These are phyloP conservation scores for Cinnamomum micranthum DNA, from an alignment of 164 flowering plant genomes.

Conservation along the genomic window DNA sequence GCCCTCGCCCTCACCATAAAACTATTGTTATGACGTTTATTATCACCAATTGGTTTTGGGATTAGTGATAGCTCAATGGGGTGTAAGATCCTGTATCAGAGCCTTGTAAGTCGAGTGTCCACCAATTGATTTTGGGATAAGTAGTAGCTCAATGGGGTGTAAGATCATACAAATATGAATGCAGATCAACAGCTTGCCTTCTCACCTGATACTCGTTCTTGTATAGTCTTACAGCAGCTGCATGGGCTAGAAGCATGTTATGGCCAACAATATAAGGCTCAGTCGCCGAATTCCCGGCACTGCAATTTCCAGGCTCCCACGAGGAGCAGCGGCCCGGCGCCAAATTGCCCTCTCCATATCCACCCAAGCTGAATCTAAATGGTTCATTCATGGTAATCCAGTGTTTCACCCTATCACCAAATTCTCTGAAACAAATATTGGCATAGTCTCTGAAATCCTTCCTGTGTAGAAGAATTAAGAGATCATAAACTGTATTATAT, in stretches of 20 bases:
- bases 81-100: no score
- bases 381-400: slow-evolving; percentile 34
- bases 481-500: no score
- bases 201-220: slow-evolving; percentile 36
- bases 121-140: no score
- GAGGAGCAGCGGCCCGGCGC: slow-evolving; percentile 29
- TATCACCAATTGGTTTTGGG: no score
- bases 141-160: no score
- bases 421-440: slow-evolving; percentile 23
- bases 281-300: slow-evolving; percentile 37
- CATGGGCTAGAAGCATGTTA: slow-evolving; percentile 43
- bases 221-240: slow-evolving; percentile 36
- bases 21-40: no score
- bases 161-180: no score
- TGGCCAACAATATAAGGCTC: slow-evolving; percentile 48
- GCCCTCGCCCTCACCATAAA: no score
- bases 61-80: no score
- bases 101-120: no score
- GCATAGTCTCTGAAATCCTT: slow-evolving; percentile 21
- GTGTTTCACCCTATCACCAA: slow-evolving; percentile 29
- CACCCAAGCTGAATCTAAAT: slow-evolving; percentile 5
- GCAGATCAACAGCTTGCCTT: background rate
- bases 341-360: slow-evolving; percentile 7
- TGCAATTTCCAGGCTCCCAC: slow-evolving; percentile 14
- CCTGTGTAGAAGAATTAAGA: slow-evolving; percentile 4